Evolutionary conservation across 768 basidiomycete genomes (phyloP).

Genomic region (Lactifluus rugatus): DNA sequence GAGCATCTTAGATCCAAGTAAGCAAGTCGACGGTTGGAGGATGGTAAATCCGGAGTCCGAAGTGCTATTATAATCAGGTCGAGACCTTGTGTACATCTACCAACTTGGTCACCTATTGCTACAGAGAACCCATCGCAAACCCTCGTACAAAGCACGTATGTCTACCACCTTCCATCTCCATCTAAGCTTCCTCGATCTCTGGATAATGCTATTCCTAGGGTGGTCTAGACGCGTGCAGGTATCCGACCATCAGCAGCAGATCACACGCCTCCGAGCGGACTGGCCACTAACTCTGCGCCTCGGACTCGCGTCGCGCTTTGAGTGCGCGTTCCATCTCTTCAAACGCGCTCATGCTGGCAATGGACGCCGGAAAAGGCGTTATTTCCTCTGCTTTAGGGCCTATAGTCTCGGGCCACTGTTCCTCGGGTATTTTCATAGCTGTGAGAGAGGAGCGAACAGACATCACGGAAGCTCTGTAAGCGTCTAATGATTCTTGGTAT

Average conservation of each 20-base stretch:
- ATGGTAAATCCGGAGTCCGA: too few relatives aligned
- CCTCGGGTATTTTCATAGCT: slow-evolving; percentile 39
- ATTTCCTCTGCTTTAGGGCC: slow-evolving; percentile 21
- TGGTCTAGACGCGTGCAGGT: neutral
- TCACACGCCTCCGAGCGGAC: slow-evolving; percentile 1
- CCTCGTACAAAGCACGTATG: slow-evolving; percentile 31
- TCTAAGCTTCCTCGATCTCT: neutral
- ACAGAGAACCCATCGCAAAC: slow-evolving; percentile 42
- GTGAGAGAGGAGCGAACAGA: slow-evolving; percentile 42
- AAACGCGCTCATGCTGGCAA: slow-evolving; percentile 50
- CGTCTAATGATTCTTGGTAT: slow-evolving; percentile 62
- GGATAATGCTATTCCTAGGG: neutral
- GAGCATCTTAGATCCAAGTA: too few relatives aligned
- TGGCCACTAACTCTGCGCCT: slow-evolving; percentile 12
- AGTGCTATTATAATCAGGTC: too few relatives aligned
- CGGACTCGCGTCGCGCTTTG: slow-evolving; percentile 34
- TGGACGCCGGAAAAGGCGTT: slow-evolving; percentile 19
- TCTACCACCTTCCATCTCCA: slow-evolving; percentile 3
- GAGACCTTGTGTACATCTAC: too few relatives aligned
- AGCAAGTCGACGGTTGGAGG: too few relatives aligned
- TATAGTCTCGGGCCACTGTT: slow-evolving; percentile 57
- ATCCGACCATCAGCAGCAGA: slow-evolving; percentile 9
- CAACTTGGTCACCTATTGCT: slow-evolving; percentile 32
- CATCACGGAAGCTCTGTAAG: slow-evolving; percentile 48
- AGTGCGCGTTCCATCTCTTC: slow-evolving; percentile 59